These are phyloP conservation scores for Sphaerulina vaccinii DNA, from an alignment of 2,329 filamentous ascomycete genomes.

Conservation along the genomic window DNA sequence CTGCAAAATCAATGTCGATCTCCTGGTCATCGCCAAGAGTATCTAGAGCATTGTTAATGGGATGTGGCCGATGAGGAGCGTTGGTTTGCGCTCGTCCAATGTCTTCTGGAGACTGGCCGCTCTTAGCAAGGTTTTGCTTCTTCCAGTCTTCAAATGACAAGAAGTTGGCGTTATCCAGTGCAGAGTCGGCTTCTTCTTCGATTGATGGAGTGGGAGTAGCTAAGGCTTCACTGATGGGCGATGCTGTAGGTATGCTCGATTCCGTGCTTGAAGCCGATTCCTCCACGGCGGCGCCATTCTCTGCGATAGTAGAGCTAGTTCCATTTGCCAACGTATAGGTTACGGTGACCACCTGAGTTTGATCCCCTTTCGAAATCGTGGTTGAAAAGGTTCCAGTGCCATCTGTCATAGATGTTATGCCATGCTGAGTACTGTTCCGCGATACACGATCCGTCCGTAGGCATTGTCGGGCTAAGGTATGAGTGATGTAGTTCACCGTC, in stretches of 20 bases:
- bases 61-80: constrained; percentile 49
- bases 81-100: constrained; percentile 57
- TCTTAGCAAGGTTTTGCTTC: constrained; percentile 82
- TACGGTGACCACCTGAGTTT: not conserved
- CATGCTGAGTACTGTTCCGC: constrained; percentile 6
- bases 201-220: constrained; percentile 31
- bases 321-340: constrained; percentile 1
- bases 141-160: constrained; percentile 99
- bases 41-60: constrained; percentile 68
- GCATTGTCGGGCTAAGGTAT: constrained; percentile 74
- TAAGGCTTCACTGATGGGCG: not conserved
- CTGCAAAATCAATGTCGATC: constrained; percentile 71
- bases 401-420: not conserved
- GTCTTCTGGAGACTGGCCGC: constrained; percentile 73
- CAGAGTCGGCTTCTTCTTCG: constrained; percentile 62
- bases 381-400: not conserved
- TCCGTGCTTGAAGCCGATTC: not conserved
- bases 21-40: constrained; percentile 84
- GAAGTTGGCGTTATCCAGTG: constrained; percentile 75
- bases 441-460: constrained; percentile 61
- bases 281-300: not conserved
- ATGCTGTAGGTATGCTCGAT: not conserved
- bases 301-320: not conserved
- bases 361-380: not conserved
- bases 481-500: constrained; percentile 80